phyloP scores from a whole-genome alignment of 75 land plant species.

The Sequoia sempervirens region DNA sequence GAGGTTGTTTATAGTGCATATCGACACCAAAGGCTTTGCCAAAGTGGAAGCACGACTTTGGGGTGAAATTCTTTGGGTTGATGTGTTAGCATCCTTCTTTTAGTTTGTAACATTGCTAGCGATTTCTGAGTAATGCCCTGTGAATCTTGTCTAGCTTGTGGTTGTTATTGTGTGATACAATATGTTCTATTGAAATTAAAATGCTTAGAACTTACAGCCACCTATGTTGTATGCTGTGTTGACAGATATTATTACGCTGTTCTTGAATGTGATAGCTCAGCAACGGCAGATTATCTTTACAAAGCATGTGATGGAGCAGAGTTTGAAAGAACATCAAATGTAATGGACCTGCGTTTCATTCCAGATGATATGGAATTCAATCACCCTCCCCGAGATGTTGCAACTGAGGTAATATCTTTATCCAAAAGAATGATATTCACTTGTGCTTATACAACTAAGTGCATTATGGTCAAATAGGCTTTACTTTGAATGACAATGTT shows the following conservation, averaged over 20 bases:
- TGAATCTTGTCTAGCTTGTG: background rate
- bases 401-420: conserved; percentile 56
- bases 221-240: background rate
- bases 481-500: conserved; percentile 1
- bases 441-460: background rate
- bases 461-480: background rate
- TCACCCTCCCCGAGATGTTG: conserved; percentile 69
- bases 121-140: background rate
- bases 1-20: background rate
- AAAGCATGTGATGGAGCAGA: conserved; percentile 82
- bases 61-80: background rate
- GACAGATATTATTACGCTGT: conserved; percentile 85
- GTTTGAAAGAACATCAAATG: conserved; percentile 70
- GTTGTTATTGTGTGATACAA: background rate
- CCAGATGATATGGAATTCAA: conserved; percentile 82
- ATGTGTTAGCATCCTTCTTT: background rate
- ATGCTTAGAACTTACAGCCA: background rate
- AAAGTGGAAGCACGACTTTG: background rate
- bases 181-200: background rate
- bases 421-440: background rate
- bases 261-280: conserved; percentile 73
- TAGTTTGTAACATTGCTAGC: background rate
- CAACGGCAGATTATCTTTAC: conserved; percentile 73
- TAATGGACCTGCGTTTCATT: conserved; percentile 78
- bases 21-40: background rate